Evolutionary conservation across 345 rosid species (phyloP), one percentile per base, ranked within the genome.

Genomic region (Dimocarpus longan): DNA sequence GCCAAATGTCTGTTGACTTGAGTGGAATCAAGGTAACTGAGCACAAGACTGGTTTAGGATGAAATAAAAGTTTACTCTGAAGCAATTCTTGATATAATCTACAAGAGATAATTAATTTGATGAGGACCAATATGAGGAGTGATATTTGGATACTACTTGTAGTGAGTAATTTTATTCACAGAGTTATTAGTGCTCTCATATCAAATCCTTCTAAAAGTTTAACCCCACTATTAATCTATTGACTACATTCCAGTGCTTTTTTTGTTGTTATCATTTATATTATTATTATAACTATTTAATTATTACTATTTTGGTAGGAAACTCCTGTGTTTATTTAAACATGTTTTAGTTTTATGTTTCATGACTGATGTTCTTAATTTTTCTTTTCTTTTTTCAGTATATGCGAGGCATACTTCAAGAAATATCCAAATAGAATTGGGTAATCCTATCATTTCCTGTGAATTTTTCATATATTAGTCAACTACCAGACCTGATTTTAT

Each of bases 401-500:
- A 72, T 96, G 97, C 50, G 99, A 96, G 85, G 92, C 99, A 18
- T 96, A 96, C 85, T 91, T 91, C 91, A 89, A 89, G 89, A 94
- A 96, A 66, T 83, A 93, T 73, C 93, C 98, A 54, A 72, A 84
- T 70, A 91, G 91, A 87, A 93, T 91, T 18, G 94, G 99, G 97
- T 94, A 90, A 83, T 82, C 66, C 73, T 64, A 6, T 40, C 63
- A 24, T 19, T 22, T 10, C 74, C 66, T 70, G 15, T 40, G 42
- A 54, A 54, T 66, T 62, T 65, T 6, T 73, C 7, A 15, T 42
- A 32, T 68, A 6, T 64, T 22, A 3, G 10, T 43, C 57, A 21
- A 50, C 12, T 24, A 15, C 10, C 28, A 39, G 32, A 66, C 59
- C 73, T 42, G 1, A 42, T 8, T 50, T 60, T 44, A 22, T 71